Percentiles rank a stretch among this genome's conserved stretches.
phyloP scores from a whole-genome alignment of 805 yeast species.

The Danielia reshetovae region DNA sequence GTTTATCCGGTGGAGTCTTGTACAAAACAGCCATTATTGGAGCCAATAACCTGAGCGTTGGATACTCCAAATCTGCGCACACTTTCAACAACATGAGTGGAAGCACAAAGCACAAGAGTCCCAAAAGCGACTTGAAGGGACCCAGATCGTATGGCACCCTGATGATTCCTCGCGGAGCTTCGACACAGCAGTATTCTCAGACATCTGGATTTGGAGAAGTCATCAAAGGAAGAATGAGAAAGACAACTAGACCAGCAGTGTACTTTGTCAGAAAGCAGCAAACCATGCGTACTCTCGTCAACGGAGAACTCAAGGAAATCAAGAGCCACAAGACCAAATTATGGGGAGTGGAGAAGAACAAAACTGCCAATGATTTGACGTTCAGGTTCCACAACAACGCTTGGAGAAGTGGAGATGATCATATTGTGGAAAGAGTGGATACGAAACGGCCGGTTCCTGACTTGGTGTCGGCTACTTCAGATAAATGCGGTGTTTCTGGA shows the following conservation, averaged over 20 bases:
- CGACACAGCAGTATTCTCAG: conserved; percentile 23
- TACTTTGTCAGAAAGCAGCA: conserved; percentile 42
- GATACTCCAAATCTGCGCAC: conserved; percentile 33
- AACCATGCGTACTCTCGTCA: conserved; percentile 61
- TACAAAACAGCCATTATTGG: conserved; percentile 12
- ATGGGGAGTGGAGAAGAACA: conserved; percentile 86
- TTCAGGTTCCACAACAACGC: conserved; percentile 57
- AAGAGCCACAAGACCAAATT: conserved; percentile 70
- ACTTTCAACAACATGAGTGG: conserved; percentile 29
- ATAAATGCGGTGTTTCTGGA: conserved; percentile 24
- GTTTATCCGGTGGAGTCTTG: conserved; percentile 16
- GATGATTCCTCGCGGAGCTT: conserved; percentile 21
- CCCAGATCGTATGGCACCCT: conserved; percentile 35
- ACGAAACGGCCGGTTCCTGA: background rate
- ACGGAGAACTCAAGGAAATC: conserved; percentile 53
- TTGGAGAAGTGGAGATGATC: conserved; percentile 81
- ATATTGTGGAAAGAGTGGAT: conserved; percentile 62
- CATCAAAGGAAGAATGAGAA: conserved; percentile 60
- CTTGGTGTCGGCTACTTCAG: background rate
- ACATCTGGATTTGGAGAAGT: conserved; percentile 37
- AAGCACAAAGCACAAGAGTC: conserved; percentile 32
- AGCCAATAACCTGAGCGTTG: conserved; percentile 17
- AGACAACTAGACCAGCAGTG: conserved; percentile 43
- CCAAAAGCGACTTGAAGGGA: conserved; percentile 28
- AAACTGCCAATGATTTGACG: conserved; percentile 57